A percentile compares a stretch with the other conserved stretches of the same genome.
Evolutionary conservation across 192 early-diverging fungal species (phyloP).

Genomic region (Coemansia sp.): DNA sequence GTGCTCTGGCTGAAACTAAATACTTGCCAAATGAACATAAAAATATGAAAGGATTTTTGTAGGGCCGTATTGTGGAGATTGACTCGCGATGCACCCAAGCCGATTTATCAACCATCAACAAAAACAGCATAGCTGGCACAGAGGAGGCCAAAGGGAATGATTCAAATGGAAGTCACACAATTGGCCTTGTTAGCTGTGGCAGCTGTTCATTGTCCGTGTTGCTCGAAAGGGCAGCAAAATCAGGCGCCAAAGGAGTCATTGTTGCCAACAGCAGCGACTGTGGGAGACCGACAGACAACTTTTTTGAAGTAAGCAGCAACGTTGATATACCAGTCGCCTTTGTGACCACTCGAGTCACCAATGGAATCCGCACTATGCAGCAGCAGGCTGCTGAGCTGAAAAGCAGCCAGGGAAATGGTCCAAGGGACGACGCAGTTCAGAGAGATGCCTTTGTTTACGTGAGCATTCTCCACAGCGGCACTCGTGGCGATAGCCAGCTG

Average conservation of each 20-base stretch:
- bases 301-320: conserved; percentile 33
- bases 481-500: conserved; percentile 7
- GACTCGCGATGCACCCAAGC: conserved; percentile 15
- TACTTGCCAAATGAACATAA: background rate
- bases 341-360: conserved; percentile 28
- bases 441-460: conserved; percentile 35
- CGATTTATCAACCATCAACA: background rate
- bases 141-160: background rate
- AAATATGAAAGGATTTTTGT: background rate
- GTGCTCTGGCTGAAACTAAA: background rate
- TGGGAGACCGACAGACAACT: conserved; percentile 32
- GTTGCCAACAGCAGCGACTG: conserved; percentile 47
- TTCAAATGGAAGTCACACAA: conserved; percentile 11
- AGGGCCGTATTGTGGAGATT: conserved; percentile 42
- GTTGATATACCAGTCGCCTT: conserved; percentile 39
- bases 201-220: conserved; percentile 34
- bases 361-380: conserved; percentile 30
- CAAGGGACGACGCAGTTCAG: background rate
- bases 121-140: background rate
- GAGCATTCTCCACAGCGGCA: conserved; percentile 15
- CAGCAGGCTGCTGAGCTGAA: conserved; percentile 9
- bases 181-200: conserved; percentile 46
- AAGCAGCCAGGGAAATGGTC: background rate
- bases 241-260: conserved; percentile 33
- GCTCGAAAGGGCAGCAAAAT: conserved; percentile 25